Base-by-base conservation (phyloP, 1,139 yeast species). In the Suhomyces bribrorum region DNA sequence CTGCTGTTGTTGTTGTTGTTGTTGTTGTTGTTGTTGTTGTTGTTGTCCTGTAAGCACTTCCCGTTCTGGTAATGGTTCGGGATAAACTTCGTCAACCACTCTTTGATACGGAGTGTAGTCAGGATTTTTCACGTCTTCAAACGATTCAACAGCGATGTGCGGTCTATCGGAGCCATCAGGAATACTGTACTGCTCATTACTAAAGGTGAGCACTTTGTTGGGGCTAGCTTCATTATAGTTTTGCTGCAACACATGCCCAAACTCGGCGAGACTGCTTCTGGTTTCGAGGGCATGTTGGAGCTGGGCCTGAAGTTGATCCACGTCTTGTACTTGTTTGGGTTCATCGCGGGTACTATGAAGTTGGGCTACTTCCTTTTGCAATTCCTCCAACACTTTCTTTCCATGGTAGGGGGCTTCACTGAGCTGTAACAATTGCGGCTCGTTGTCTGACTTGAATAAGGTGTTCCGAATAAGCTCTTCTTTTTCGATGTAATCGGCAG, bases 401-500 rank as follows among this genome's bases (percentile, higher is more conserved):
- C 47, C 54, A 34, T 55, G 60, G 27, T 43, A 50, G 7, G 40
- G 47, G 3, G 55, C 46, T 9, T 57, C 62, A 24, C 41, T 54
- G 18, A 67, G 50, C 25, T 57, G 47, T 5, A 38, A 20, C 11
- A 29, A 24, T 5, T 38, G 38, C 7, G 26, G 27, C 6, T 34
- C 39, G 7, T 31, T 34, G 7, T 28, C 34, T 3, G 18, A 31
- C 14, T 38, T 37, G 5, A 46, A 32, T 12, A 50, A 30, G 1
- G 46, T 34, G 9, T 39, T 36, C 17, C 49, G 45, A 52, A 69
- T 59, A 51, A 64, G 53, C 37, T 68, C 72, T 32, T 59, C 49
- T 36, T 62, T 65, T 40, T 72, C 76, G 14, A 68, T 66, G 27
- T 62, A 61, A 36, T 59, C 56, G 14, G 66, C 66, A 40, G 70